Percentiles rank a stretch among this genome's conserved stretches.
These are phyloP conservation scores for Colletotrichum ledebouriae DNA, from an alignment of 2,329 filamentous ascomycete genomes.

Conservation along the genomic window DNA sequence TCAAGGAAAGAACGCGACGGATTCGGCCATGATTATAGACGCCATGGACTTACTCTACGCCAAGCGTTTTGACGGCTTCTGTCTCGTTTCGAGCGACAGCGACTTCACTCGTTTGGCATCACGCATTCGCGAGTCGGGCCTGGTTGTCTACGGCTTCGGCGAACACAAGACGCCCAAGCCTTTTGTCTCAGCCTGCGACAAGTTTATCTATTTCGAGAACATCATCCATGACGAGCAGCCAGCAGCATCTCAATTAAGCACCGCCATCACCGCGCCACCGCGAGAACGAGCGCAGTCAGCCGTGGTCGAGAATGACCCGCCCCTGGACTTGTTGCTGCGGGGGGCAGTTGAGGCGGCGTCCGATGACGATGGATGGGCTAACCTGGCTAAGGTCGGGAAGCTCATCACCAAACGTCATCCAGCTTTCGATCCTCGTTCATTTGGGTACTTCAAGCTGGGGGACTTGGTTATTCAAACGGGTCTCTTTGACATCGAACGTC, in stretches of 20 bases:
- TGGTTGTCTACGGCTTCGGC: slow-evolving; percentile 53
- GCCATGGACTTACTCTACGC: slow-evolving; percentile 55
- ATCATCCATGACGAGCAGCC: slow-evolving; percentile 30
- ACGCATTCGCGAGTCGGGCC: slow-evolving; percentile 50
- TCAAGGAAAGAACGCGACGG: slow-evolving; percentile 52
- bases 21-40: slow-evolving; percentile 54
- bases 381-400: slow-evolving; percentile 46
- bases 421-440: slow-evolving; percentile 50
- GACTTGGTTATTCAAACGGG: slow-evolving; percentile 11
- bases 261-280: neutral
- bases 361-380: slow-evolving; percentile 48
- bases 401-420: slow-evolving; percentile 47
- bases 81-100: slow-evolving; percentile 51
- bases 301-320: neutral
- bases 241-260: neutral
- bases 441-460: slow-evolving; percentile 45
- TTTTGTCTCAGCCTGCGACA: slow-evolving; percentile 51
- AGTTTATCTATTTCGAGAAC: slow-evolving; percentile 50
- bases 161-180: slow-evolving; percentile 50
- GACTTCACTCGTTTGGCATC: slow-evolving; percentile 54
- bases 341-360: slow-evolving; percentile 44
- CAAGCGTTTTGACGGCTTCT: slow-evolving; percentile 45
- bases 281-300: neutral
- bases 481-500: slow-evolving; percentile 12
- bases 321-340: neutral